Conservation (phyloP, 2,329 filamentous ascomycete genomes). For the Microdochium trichocladiopsis region DNA sequence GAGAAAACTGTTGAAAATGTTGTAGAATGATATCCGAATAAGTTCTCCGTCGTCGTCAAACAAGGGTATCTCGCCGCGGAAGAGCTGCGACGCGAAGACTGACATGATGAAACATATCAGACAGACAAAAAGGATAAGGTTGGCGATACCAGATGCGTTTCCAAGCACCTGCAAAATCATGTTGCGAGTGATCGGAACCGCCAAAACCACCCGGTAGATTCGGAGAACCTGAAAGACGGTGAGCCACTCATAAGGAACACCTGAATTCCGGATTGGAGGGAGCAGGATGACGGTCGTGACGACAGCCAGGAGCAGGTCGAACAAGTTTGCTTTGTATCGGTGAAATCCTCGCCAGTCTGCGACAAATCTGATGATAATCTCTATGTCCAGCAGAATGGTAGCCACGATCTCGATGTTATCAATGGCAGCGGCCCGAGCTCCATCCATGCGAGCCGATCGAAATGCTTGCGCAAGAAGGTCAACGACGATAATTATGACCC, state of each 20-base stretch:
- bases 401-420: constrained; percentile 65
- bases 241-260: constrained; percentile 75
- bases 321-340: constrained; percentile 63
- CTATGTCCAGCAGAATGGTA: constrained; percentile 70
- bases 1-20: constrained; percentile 91
- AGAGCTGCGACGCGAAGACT: constrained; percentile 88
- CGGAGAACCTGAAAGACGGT: constrained; percentile 90
- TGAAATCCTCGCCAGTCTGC: constrained; percentile 80
- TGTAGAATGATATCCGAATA: constrained; percentile 71
- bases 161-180: constrained; percentile 84
- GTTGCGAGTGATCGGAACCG: constrained; percentile 78
- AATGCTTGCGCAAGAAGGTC: constrained; percentile 74
- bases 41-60: constrained; percentile 53
- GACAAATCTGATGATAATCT: constrained; percentile 73
- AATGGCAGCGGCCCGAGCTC: constrained; percentile 55
- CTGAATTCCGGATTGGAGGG: constrained; percentile 67
- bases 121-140: constrained; percentile 94
- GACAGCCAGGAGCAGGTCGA: constrained; percentile 74
- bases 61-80: constrained; percentile 74
- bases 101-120: constrained; percentile 89
- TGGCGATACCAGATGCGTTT: constrained; percentile 85
- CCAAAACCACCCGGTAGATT: constrained; percentile 85
- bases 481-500: constrained; percentile 74
- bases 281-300: constrained; percentile 81
- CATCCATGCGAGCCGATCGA: constrained; percentile 70